Base-by-base conservation (phyloP, 2,329 filamentous ascomycete genomes). In the Epichloe bromicola region DNA sequence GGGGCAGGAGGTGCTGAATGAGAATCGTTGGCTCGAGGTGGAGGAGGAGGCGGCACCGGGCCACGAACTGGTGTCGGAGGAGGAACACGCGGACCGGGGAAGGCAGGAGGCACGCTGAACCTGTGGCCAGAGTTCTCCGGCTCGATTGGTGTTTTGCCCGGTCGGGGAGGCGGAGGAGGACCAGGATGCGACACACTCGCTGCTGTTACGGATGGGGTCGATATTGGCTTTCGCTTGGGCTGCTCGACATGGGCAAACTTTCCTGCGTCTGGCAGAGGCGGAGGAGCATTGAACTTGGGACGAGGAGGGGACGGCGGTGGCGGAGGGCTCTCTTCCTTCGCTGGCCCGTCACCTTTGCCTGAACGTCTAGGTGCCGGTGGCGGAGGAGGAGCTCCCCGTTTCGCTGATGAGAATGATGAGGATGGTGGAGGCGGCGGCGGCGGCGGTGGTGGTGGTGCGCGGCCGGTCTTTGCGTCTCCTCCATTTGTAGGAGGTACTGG, bases 201-300 rank as follows among this genome's bases (percentile, higher is more conserved):
- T 33, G 42, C 33, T 19, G 40, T 5, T 12, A 46, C 8, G 8
- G 50, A 39, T 41, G 51, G 19, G 11, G 43, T 56, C 8, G 65
- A 51, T 2, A 54, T 38, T 11, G 59, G 57, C 37, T 61, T 53
- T 30, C 63, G 60, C 40, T 59, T 61, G 14, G 60, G 57, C 30
- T 61, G 58, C 26, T 64, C 72, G 59, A 65, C 76, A 68, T 83
- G 75, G 3, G 85, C 88, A 63, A 81, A 93, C 67, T 88, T 95
- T 38, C 93, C 93, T 52, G 93, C 93, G 65, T 95, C 90, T 51
- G 88, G 81, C 53, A 97, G 70, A 2, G 91, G 87, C 36, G 93
- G 93, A 44, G 93, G 93, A 8, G 88, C 91, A 57, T 82, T 78
- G 70, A 95, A 97, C 59, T 76, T 78, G 8, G 80, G 80, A 48